Base-by-base conservation (phyloP, 2,329 filamentous ascomycete genomes). In the Dactylellina cionopaga region DNA sequence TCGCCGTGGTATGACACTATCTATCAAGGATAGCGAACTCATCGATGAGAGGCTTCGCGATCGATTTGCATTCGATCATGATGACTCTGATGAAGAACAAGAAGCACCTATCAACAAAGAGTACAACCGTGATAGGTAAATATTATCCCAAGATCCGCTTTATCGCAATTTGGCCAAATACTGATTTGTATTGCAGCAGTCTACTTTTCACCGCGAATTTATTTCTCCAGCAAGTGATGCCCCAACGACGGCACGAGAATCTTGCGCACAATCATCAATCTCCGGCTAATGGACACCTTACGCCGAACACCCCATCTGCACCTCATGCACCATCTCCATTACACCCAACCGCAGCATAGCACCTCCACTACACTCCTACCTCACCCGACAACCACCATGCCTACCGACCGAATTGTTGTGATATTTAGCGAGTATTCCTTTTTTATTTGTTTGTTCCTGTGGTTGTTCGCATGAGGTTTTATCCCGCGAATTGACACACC, bases 391-490 rank as follows among this genome's bases (percentile, higher is more conserved):
- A 43, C 33, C 44, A n/a, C 15, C n/a, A 19, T 43, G n/a, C n/a
- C n/a, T n/a, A n/a, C n/a, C 27, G 46, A 33, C 35, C 31, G 46
- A 56, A 64, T 19, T 33, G 66, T 71, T 71, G 66, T 71, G 39
- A 68, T 71, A 71, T 75, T 69, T 73, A 63, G 44, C 60, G 64
- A 64, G 60, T 59, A 52, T 41, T 46, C 63, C 44, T 47, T 64
- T 54, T 41, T 68, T 25, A 52, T 58, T 59, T 58, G 58, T 71
- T 52, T 33, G 47, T 68, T 51, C n/a, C n/a, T n/a, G n/a, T n/a
- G n/a, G n/a, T n/a, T n/a, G n/a, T n/a, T n/a, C n/a, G n/a, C n/a
- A n/a, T n/a, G n/a, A n/a, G n/a, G 6, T 10, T 5, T 52, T 29
- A 5, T n/a, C 49, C 49, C 13, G 7, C 29, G 19, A 17, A n/a